Percentiles rank a stretch among this genome's conserved stretches.
Conservation (phyloP, 2,329 filamentous ascomycete species). For the Arthrinium puccinioides region DNA sequence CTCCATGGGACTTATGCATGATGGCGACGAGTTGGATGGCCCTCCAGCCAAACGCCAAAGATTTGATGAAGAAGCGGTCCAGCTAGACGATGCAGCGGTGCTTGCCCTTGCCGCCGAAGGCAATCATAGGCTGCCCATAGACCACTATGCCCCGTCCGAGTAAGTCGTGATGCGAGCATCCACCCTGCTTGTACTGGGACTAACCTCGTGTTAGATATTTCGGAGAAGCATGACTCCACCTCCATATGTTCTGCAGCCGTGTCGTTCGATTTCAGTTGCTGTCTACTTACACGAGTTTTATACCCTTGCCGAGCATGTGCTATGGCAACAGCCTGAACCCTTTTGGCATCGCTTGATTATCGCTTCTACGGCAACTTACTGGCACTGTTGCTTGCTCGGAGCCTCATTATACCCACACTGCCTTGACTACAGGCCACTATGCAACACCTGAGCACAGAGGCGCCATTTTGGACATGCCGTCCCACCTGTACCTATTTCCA, state of each 20-base stretch:
- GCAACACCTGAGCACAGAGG: too few relatives aligned
- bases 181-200: background rate
- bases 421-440: too few relatives aligned
- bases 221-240: constrained; percentile 16
- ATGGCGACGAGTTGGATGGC: constrained; percentile 15
- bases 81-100: constrained; percentile 19
- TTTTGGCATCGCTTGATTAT: too few relatives aligned
- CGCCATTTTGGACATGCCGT: too few relatives aligned
- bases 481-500: too few relatives aligned
- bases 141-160: constrained; percentile 18
- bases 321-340: too few relatives aligned
- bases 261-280: background rate
- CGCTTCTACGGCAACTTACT: too few relatives aligned
- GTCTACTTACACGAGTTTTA: too few relatives aligned
- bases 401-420: too few relatives aligned
- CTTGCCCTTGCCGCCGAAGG: constrained; percentile 20
- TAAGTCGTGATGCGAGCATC: constrained; percentile 9
- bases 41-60: constrained; percentile 23
- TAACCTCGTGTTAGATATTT: constrained; percentile 16
- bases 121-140: constrained; percentile 12
- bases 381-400: too few relatives aligned
- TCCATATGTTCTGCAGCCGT: background rate
- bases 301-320: too few relatives aligned
- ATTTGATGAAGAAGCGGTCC: constrained; percentile 14
- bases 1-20: constrained; percentile 4